Evolutionary conservation across 163 green algal species (phyloP).

Genomic region (Trebouxia gelatinosa): DNA sequence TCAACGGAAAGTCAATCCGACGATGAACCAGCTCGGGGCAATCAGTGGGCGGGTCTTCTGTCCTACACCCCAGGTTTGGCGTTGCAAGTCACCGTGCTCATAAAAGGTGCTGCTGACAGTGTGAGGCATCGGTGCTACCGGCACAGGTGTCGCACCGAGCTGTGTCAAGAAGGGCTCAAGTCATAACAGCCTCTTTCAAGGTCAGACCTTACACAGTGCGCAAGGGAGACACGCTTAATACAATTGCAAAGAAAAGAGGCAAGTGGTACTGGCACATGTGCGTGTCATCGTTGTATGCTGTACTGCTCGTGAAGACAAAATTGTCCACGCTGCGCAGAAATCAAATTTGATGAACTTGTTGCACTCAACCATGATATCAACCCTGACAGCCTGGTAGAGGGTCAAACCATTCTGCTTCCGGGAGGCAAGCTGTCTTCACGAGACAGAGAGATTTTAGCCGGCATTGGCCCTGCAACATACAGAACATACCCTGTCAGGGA

Average conservation of each 20-base stretch:
- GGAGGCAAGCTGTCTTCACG: constrained; percentile 71
- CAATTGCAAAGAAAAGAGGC: constrained; percentile 82
- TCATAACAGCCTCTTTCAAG: constrained; percentile 14
- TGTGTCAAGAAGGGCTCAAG: constrained; percentile 18
- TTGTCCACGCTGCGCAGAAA: constrained; percentile 30
- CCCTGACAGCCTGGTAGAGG: constrained; percentile 49
- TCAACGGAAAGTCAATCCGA: neutral
- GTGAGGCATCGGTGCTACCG: neutral
- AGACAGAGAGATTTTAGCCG: constrained; percentile 84
- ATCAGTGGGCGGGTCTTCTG: constrained; percentile 17
- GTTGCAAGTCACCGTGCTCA: neutral
- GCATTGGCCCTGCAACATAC: constrained; percentile 69
- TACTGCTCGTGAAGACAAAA: neutral
- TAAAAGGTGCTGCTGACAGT: neutral
- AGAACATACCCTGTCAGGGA: constrained; percentile 61
- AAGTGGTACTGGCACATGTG: neutral
- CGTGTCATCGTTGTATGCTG: neutral
- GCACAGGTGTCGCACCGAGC: constrained; percentile 9
- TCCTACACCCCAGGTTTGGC: neutral
- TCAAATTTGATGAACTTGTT: constrained; percentile 45
- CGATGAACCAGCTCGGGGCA: constrained; percentile 26
- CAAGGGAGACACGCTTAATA: constrained; percentile 76
- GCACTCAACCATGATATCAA: constrained; percentile 57
- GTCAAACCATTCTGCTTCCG: constrained; percentile 81
- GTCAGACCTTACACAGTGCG: constrained; percentile 85